These are phyloP conservation scores for Colletotrichum orbiculare DNA, from an alignment of 2,329 filamentous ascomycete species.

Conservation along the genomic window DNA sequence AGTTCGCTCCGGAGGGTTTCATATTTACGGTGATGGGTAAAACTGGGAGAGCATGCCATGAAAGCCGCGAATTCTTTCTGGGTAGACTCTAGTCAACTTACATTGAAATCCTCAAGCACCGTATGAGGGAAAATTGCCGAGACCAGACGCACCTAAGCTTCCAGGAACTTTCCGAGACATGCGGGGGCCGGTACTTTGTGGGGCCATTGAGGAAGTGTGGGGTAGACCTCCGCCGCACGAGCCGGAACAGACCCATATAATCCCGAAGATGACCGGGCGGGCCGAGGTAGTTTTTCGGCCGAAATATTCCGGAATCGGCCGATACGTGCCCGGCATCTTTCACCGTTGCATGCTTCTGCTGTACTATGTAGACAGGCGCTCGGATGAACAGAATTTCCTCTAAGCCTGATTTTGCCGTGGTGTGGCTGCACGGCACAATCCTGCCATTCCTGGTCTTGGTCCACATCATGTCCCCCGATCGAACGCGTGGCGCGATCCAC, in stretches of 20 bases:
- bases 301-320: neutral
- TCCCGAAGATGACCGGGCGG: neutral
- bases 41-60: neutral
- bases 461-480: slow-evolving; percentile 15
- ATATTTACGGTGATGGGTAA: slow-evolving; percentile 41
- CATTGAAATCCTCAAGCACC: too few relatives aligned
- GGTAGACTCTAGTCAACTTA: too few relatives aligned
- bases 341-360: too few relatives aligned
- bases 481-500: slow-evolving; percentile 24
- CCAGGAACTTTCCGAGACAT: slow-evolving; percentile 6
- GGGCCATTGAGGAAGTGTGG: slow-evolving; percentile 11
- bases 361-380: neutral
- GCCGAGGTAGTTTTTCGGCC: slow-evolving; percentile 6
- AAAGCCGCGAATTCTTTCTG: too few relatives aligned
- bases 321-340: neutral
- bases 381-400: slow-evolving; percentile 6
- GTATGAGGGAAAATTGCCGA: too few relatives aligned
- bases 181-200: slow-evolving; percentile 15
- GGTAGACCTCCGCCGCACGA: neutral
- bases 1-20: slow-evolving; percentile 57
- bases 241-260: slow-evolving; percentile 1
- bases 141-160: neutral
- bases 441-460: slow-evolving; percentile 17
- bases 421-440: slow-evolving; percentile 4
- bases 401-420: neutral